Percentiles rank a stretch among this genome's conserved stretches.
These are phyloP conservation scores for Singerocomus rubriflavus DNA, from an alignment of 1,284 basidiomycete species.

Conservation along the genomic window DNA sequence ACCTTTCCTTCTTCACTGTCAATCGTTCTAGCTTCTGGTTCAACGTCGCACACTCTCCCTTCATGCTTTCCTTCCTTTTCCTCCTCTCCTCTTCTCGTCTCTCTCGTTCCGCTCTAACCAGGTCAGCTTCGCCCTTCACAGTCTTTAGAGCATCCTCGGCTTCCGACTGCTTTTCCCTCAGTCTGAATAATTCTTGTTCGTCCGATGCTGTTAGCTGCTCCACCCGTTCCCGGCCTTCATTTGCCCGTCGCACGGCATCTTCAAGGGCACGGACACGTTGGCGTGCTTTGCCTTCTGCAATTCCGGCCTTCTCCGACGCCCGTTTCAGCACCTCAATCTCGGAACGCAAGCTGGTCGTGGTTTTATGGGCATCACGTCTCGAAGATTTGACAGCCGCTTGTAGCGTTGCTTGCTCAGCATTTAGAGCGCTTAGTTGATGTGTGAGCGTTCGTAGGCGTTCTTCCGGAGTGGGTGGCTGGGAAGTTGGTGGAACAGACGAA, in stretches of 20 bases:
- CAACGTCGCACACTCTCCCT: conserved; percentile 43
- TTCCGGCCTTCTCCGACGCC: conserved; percentile 64
- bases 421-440: conserved; percentile 52
- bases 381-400: conserved; percentile 61
- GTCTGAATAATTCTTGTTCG: conserved; percentile 49
- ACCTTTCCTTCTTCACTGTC: conserved; percentile 49
- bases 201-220: conserved; percentile 49
- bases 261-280: conserved; percentile 77
- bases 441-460: conserved; percentile 61
- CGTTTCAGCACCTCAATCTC: conserved; percentile 75
- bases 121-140: conserved; percentile 37
- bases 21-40: conserved; percentile 53
- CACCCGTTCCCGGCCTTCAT: conserved; percentile 54
- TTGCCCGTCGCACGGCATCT: conserved; percentile 69
- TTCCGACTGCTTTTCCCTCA: conserved; percentile 50
- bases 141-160: conserved; percentile 40
- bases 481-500: conserved; percentile 21
- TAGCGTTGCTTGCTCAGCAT: conserved; percentile 58
- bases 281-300: conserved; percentile 61
- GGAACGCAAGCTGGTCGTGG: conserved; percentile 64
- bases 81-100: conserved; percentile 53
- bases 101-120: conserved; percentile 46
- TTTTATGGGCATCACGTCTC: conserved; percentile 71
- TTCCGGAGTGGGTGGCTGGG: conserved; percentile 44
- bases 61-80: conserved; percentile 57